Conservation (phyloP, 345 rosid genomes). For the Camelina neglecta region DNA sequence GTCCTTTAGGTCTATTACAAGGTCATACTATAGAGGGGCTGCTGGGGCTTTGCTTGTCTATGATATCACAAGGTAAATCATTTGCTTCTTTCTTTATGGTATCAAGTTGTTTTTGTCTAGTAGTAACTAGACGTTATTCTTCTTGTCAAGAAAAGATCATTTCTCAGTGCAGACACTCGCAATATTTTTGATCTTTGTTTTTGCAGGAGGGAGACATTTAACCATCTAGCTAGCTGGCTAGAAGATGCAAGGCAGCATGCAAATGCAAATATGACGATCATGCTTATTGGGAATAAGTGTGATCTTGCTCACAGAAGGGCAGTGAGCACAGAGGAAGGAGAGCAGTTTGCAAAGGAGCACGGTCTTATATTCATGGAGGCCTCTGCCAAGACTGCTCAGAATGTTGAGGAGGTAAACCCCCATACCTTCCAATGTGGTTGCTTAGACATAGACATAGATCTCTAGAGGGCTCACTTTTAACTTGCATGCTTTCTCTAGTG, state of each 20-base stretch:
- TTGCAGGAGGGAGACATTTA: constrained; percentile 88
- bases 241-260: constrained; percentile 99
- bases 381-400: constrained; percentile 97
- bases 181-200: not conserved
- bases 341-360: constrained; percentile 94
- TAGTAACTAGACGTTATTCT: not conserved
- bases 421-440: constrained; percentile 2
- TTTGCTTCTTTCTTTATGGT: not conserved
- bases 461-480: not conserved
- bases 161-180: not conserved
- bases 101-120: not conserved
- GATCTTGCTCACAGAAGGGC: constrained; percentile 99
- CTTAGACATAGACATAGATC: not conserved
- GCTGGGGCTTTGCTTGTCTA: constrained; percentile 99
- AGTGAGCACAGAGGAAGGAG: constrained; percentile 93
- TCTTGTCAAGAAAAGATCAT: not conserved
- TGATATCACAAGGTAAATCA: constrained; percentile 81
- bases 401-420: constrained; percentile 82
- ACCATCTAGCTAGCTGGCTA: constrained; percentile 96
- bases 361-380: constrained; percentile 99
- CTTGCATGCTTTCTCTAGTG: constrained; percentile 15
- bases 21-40: constrained; percentile 97
- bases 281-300: constrained; percentile 93
- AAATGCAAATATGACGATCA: constrained; percentile 95
- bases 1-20: constrained; percentile 94